Evolutionary conservation across 1,284 basidiomycete genomes (phyloP).

Genomic region (Apiotrichum sp.): DNA sequence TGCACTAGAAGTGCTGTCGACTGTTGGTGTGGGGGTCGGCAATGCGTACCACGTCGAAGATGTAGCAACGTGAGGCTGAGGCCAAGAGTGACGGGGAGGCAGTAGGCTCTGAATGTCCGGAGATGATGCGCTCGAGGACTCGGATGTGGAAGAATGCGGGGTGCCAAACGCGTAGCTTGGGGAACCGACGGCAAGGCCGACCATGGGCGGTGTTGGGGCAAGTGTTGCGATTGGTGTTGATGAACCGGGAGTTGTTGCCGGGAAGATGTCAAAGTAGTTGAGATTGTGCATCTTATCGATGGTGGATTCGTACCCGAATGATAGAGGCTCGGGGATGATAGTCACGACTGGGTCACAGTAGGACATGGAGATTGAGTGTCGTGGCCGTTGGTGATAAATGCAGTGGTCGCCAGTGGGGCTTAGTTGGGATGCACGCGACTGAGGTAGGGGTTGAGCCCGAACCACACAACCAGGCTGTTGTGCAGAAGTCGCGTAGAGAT

Average conservation of each 20-base stretch:
- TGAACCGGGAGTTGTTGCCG: background rate
- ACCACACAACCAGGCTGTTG: too few species aligned
- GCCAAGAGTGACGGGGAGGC: background rate
- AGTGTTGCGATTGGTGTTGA: background rate
- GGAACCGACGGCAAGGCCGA: background rate
- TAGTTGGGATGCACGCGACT: too few species aligned
- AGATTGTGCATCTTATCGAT: background rate
- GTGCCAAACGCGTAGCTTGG: background rate
- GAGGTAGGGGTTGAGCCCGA: too few species aligned
- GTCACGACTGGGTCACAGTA: background rate
- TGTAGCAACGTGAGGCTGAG: background rate
- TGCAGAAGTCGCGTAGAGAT: too few species aligned
- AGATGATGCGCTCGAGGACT: background rate
- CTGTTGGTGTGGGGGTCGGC: background rate
- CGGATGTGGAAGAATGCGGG: background rate
- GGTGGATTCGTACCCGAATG: background rate
- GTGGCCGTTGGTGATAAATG: background rate
- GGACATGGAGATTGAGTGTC: background rate
- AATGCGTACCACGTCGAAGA: background rate
- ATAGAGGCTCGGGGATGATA: background rate
- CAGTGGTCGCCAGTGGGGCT: too few species aligned
- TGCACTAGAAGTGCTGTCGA: background rate
- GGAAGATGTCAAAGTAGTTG: background rate
- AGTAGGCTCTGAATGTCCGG: slow-evolving; percentile 1
- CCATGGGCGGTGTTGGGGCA: background rate